These are phyloP conservation scores for Fragosphaeria purpurea DNA, from an alignment of 2,329 filamentous ascomycete species.

Conservation along the genomic window DNA sequence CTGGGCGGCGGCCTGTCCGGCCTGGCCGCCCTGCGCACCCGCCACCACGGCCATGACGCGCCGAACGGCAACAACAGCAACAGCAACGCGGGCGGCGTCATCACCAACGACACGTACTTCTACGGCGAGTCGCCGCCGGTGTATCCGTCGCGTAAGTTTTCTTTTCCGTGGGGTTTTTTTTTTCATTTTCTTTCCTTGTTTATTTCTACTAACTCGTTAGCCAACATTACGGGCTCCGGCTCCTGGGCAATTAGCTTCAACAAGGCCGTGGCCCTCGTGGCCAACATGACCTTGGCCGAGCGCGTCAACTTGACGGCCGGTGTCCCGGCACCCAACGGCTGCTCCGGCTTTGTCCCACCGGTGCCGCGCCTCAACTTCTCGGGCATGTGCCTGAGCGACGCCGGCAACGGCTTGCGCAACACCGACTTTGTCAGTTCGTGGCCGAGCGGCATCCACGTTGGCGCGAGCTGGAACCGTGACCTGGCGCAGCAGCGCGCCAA, in stretches of 20 bases:
- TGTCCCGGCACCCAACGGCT: constrained; percentile 43
- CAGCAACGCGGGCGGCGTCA: constrained; percentile 11
- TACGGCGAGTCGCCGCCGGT: constrained; percentile 40
- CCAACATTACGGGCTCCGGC: constrained; percentile 47
- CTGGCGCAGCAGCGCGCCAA: constrained; percentile 58
- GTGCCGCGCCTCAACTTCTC: constrained; percentile 30
- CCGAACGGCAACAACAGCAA: background rate
- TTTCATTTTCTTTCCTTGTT: background rate
- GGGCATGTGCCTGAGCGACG: constrained; percentile 35
- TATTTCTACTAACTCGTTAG: constrained; percentile 17
- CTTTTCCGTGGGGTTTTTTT: background rate
- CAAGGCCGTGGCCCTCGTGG: constrained; percentile 59
- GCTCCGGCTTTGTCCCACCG: constrained; percentile 33
- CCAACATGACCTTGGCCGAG: constrained; percentile 61
- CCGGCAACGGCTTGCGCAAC: constrained; percentile 32
- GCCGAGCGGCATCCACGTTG: constrained; percentile 32
- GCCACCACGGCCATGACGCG: background rate
- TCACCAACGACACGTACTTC: constrained; percentile 34
- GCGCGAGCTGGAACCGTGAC: constrained; percentile 57
- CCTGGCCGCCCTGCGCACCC: constrained; percentile 21
- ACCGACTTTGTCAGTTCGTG: constrained; percentile 33
- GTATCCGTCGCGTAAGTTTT: constrained; percentile 39
- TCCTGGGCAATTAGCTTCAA: constrained; percentile 57
- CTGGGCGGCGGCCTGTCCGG: constrained; percentile 26
- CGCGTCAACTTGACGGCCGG: constrained; percentile 72